A percentile compares a stretch with the other conserved stretches of the same genome.
These are phyloP conservation scores for Kuraishia molischiana DNA, from an alignment of 805 yeast species.

Conservation along the genomic window DNA sequence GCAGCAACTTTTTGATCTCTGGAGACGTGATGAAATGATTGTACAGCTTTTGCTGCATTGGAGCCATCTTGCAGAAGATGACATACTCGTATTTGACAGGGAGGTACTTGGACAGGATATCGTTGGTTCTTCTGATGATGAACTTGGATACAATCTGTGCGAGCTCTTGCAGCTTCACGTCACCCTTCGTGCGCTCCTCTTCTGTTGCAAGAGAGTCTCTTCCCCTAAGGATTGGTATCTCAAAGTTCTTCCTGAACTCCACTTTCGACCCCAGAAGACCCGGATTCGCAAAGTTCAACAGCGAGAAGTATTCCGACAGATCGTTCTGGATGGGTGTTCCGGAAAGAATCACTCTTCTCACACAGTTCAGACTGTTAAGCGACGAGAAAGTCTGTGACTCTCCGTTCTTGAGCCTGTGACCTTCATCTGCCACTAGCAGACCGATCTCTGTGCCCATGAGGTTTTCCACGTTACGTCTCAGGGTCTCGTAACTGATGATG, in stretches of 20 bases:
- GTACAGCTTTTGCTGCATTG: slow-evolving; percentile 66
- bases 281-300: slow-evolving; percentile 89
- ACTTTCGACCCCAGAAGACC: slow-evolving; percentile 77
- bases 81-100: slow-evolving; percentile 97
- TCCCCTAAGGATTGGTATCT: slow-evolving; percentile 68
- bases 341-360: slow-evolving; percentile 82
- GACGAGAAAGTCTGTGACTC: slow-evolving; percentile 90
- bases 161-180: slow-evolving; percentile 56
- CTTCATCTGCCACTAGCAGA: slow-evolving; percentile 76
- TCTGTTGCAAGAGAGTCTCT: slow-evolving; percentile 89
- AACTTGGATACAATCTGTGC: slow-evolving; percentile 75
- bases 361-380: slow-evolving; percentile 71
- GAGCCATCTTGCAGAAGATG: slow-evolving; percentile 78
- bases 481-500: slow-evolving; percentile 89
- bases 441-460: slow-evolving; percentile 77
- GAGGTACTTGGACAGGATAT: slow-evolving; percentile 82
- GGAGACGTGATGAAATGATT: slow-evolving; percentile 70
- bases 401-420: slow-evolving; percentile 77
- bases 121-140: slow-evolving; percentile 92
- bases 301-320: slow-evolving; percentile 84
- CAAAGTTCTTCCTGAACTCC: slow-evolving; percentile 82
- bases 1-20: slow-evolving; percentile 57
- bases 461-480: slow-evolving; percentile 74
- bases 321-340: slow-evolving; percentile 98
- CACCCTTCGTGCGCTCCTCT: slow-evolving; percentile 61